Base-by-base conservation (phyloP, 352 stramenopile species). In the Globisporangium camurandrum region DNA sequence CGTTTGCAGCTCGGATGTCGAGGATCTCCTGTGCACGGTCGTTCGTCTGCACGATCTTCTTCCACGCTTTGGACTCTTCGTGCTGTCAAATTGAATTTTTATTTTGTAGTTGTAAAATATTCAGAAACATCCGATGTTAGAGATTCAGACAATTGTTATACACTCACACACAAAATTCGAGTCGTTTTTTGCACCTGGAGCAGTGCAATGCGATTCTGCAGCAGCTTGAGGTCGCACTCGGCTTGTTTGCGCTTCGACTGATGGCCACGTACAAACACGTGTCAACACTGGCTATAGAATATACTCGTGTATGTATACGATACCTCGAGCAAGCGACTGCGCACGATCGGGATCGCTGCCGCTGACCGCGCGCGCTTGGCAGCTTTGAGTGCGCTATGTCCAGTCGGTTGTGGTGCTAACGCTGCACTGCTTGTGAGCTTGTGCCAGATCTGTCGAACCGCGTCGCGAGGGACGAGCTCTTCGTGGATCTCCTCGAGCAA, bases 21-120 rank as follows among this genome's bases (percentile, higher is more conserved):
- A 88, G 63, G 16, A 91, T 80, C 56, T 86, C 71, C 46, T 88
- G 63, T 14, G 79, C 79, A 11, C 71, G 68, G 40, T 87, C 76
- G 42, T 87, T 80, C 0, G 79, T 91, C 60, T 87, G 75, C 31
- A 71, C 66, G 20, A 88, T 91, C 53, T 87, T 91, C 41, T 86
- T 83, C 79, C 76, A 88, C 23, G 76, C 79, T 44, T 83, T 84
- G 0, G 64, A 66, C 38, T 90, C 79, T 59, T 90, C 78, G 55
- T 82, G 75, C 71, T 88, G 47, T 19, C 11, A 4, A 3, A 14
- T 16, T 16, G n/a, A 6, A 10, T 3, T 10, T 37, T 37, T 2
- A 8, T 19, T 34, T 14, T 24, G 9, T 20, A 31, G 23, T 33
- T 2, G 8, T 17, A 42, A 22, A 23, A 12, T 6, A 6, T 33